These are phyloP conservation scores for Termitomyces sp. DNA, from an alignment of 768 basidiomycete genomes.

Conservation along the genomic window DNA sequence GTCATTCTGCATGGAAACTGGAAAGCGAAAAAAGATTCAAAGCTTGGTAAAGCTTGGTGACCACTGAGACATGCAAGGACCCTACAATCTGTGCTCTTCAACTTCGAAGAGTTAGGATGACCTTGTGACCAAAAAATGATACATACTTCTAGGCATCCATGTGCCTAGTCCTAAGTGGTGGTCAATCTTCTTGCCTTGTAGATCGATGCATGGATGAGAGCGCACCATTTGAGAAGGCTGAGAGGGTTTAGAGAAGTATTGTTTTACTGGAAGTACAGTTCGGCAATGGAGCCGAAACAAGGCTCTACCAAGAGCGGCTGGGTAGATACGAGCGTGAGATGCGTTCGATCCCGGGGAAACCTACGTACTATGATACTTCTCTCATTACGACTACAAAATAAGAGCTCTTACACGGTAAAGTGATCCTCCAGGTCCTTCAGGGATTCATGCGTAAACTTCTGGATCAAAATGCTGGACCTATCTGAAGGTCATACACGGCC, in stretches of 20 bases:
- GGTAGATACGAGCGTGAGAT: background rate
- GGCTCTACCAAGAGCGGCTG: background rate
- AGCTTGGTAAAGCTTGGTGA: background rate
- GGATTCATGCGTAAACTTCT: background rate
- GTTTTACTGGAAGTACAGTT: background rate
- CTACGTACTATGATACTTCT: background rate
- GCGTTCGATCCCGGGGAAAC: background rate
- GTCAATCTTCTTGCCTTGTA: too few species aligned
- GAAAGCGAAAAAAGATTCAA: background rate
- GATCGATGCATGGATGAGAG: too few species aligned
- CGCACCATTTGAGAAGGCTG: background rate
- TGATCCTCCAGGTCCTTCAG: background rate
- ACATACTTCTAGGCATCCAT: too few species aligned
- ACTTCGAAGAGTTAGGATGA: too few species aligned
- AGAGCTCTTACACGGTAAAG: background rate
- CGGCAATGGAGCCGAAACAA: background rate
- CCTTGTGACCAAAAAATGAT: too few species aligned
- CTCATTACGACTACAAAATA: background rate
- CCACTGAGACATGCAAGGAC: background rate
- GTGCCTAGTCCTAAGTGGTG: too few species aligned
- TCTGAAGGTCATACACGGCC: background rate
- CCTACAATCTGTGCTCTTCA: too few species aligned
- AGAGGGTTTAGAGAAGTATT: too few species aligned
- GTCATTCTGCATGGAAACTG: background rate
- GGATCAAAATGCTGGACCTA: background rate